Percentiles rank a stretch among this genome's conserved stretches.
phyloP scores from a whole-genome alignment of 192 early-diverging fungal genomes.

The Haplosporangium gracile region DNA sequence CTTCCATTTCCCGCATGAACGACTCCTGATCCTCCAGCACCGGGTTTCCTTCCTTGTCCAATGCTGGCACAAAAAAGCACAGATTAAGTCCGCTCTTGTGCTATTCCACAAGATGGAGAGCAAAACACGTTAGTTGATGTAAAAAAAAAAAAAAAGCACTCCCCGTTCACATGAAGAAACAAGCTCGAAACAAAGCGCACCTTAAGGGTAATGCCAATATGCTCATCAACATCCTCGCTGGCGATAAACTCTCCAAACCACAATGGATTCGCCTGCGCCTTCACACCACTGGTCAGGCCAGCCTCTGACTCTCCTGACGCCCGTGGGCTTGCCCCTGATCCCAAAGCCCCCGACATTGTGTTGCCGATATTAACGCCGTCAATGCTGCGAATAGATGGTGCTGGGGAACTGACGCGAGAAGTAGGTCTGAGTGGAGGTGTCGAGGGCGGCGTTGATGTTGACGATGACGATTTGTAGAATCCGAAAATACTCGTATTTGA shows the following conservation, averaged over 20 bases:
- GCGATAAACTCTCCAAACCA: slow-evolving; percentile 43
- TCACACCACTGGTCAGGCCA: slow-evolving; percentile 21
- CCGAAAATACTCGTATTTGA: slow-evolving; percentile 52
- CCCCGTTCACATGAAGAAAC: too few species aligned
- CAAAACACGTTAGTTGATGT: neutral
- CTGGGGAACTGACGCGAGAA: slow-evolving; percentile 47
- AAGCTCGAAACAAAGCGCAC: neutral
- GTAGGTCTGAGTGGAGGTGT: slow-evolving; percentile 40
- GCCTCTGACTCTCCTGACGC: slow-evolving; percentile 36
- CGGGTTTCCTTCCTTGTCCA: slow-evolving; percentile 8
- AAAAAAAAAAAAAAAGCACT: neutral
- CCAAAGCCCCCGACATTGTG: neutral
- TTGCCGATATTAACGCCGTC: slow-evolving; percentile 26
- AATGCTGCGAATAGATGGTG: slow-evolving; percentile 46
- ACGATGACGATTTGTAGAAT: slow-evolving; percentile 37
- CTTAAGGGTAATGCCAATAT: slow-evolving; percentile 39
- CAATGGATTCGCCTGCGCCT: slow-evolving; percentile 42
- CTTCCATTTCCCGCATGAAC: slow-evolving; percentile 40
- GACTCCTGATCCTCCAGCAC: slow-evolving; percentile 44
- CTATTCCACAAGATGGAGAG: neutral
- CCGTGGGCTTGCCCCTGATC: slow-evolving; percentile 43
- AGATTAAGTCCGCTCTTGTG: slow-evolving; percentile 50
- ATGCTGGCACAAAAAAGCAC: slow-evolving; percentile 34
- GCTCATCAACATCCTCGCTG: slow-evolving; percentile 44
- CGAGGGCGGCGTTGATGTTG: slow-evolving; percentile 35